Percentiles rank a stretch among this genome's conserved stretches.
Conservation (phyloP, 495 filamentous ascomycete species). For the Neurospora discreta region DNA sequence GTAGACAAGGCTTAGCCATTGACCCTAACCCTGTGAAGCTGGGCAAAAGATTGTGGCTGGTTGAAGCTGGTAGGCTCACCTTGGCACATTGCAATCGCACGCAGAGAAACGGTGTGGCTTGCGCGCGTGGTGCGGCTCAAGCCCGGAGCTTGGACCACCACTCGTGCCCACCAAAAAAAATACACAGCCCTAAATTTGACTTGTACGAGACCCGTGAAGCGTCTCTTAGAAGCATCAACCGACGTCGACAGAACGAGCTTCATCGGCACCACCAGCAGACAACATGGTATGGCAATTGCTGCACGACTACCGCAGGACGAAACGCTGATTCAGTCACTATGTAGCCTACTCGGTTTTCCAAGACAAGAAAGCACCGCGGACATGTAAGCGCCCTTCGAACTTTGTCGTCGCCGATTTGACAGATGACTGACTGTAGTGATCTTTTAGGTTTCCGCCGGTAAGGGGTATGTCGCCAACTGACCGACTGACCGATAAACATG, state of each 20-base stretch:
- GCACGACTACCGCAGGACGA: not conserved
- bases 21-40: not conserved
- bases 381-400: slow-evolving; percentile 18
- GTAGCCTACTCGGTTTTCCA: slow-evolving; percentile 28
- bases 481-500: slow-evolving; percentile 11
- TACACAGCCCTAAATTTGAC: slow-evolving; percentile 25
- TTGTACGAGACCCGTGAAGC: slow-evolving; percentile 13
- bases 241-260: slow-evolving; percentile 20
- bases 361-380: slow-evolving; percentile 31
- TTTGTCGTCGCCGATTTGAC: not conserved
- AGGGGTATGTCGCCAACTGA: slow-evolving; percentile 20
- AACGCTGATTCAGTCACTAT: slow-evolving; percentile 14
- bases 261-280: slow-evolving; percentile 23
- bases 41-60: too few species aligned
- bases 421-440: slow-evolving; percentile 15
- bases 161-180: slow-evolving; percentile 25
- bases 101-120: not conserved
- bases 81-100: not conserved
- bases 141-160: slow-evolving; percentile 9
- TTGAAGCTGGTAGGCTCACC: not conserved
- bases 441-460: slow-evolving; percentile 27
- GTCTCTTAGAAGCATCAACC: slow-evolving; percentile 18
- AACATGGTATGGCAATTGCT: slow-evolving; percentile 22
- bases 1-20: not conserved
- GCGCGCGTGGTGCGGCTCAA: slow-evolving; percentile 7